Percentiles rank a stretch among this genome's conserved stretches.
Evolutionary conservation across 495 filamentous ascomycete species (phyloP).

Genomic region (Niebla homalea): DNA sequence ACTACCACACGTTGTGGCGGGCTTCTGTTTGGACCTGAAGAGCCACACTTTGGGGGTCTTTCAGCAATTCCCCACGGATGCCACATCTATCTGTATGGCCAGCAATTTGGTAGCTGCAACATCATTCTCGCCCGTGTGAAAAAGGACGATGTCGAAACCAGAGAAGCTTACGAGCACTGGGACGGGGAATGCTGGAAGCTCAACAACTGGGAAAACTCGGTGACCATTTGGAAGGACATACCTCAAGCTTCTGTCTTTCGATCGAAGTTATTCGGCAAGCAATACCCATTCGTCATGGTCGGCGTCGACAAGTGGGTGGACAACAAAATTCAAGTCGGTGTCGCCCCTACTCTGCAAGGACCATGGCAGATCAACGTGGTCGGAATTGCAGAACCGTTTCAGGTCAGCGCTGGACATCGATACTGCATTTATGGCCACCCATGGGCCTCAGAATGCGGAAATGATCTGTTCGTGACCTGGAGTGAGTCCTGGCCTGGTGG

Average conservation of each 20-base stretch:
- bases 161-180: conserved; percentile 14
- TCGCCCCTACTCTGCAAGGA: conserved; percentile 13
- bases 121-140: conserved; percentile 17
- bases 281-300: conserved; percentile 17
- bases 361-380: conserved; percentile 17
- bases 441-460: conserved; percentile 13
- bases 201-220: conserved; percentile 1
- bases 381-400: conserved; percentile 8
- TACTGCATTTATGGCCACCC: conserved; percentile 24
- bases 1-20: not conserved
- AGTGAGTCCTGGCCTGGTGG: conserved; percentile 18
- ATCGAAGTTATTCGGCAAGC: conserved; percentile 18
- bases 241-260: conserved; percentile 19
- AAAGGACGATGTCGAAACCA: not conserved
- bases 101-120: conserved; percentile 5
- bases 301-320: conserved; percentile 17
- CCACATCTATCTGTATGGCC: conserved; percentile 18
- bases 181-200: conserved; percentile 13
- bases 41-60: conserved; percentile 18
- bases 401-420: conserved; percentile 5
- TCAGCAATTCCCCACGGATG: conserved; percentile 8
- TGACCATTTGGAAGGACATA: conserved; percentile 13
- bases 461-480: conserved; percentile 22
- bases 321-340: conserved; percentile 16
- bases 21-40: conserved; percentile 7